Evolutionary conservation across 2,329 filamentous ascomycete genomes (phyloP).

Genomic region (Taxawa tesnikishii): DNA sequence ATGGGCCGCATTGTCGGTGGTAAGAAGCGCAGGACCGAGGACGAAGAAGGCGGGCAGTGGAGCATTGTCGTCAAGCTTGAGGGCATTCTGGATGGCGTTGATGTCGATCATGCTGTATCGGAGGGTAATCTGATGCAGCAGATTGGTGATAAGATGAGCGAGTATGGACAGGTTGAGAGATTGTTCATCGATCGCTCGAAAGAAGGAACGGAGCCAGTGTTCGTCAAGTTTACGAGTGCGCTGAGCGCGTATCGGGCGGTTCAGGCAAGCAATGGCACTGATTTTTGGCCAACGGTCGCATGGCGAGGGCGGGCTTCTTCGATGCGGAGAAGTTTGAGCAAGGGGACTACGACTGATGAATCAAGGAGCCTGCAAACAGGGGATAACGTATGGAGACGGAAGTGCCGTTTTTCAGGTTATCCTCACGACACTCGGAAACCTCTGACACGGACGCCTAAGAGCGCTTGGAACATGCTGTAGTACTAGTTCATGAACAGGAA

Average conservation of each 20-base stretch:
- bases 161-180: conserved; percentile 32
- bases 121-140: conserved; percentile 67
- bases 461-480: too few relatives aligned
- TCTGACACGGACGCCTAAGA: too few relatives aligned
- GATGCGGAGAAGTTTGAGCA: conserved; percentile 70
- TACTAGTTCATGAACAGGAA: too few relatives aligned
- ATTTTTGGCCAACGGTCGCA: conserved; percentile 63
- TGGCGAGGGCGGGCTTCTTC: conserved; percentile 72
- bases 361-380: too few relatives aligned
- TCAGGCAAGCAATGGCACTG: conserved; percentile 78
- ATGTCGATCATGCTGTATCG: conserved; percentile 67
- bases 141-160: conserved; percentile 85
- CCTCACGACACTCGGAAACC: too few relatives aligned
- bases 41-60: conserved; percentile 24
- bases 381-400: too few relatives aligned
- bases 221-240: conserved; percentile 83
- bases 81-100: conserved; percentile 78
- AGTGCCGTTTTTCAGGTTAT: too few relatives aligned
- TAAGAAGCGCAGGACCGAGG: conserved; percentile 38
- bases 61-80: conserved; percentile 69
- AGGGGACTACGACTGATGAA: conserved; percentile 37
- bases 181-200: conserved; percentile 45
- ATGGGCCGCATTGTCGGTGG: conserved; percentile 75
- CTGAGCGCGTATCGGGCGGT: conserved; percentile 73
- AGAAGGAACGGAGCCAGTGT: conserved; percentile 48